phyloP scores from a whole-genome alignment of 768 basidiomycete genomes.

The Porpolomopsis calyptriformis region DNA sequence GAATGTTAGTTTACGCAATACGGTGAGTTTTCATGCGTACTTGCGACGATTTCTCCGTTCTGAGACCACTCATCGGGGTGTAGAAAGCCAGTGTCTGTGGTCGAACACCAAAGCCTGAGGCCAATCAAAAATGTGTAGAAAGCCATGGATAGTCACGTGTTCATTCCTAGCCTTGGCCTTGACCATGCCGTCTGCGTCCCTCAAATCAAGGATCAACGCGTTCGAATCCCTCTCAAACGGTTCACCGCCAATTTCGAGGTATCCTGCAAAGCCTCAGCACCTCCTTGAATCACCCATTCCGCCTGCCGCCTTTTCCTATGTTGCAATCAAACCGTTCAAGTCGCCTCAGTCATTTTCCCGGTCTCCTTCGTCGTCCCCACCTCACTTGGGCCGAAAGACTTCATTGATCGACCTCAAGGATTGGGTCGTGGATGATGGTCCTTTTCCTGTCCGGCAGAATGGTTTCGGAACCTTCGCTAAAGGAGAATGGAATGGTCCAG shows the following conservation, averaged over 20 bases:
- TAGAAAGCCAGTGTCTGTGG: background rate
- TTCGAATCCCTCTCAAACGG: conserved; percentile 44
- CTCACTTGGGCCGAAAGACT: conserved; percentile 39
- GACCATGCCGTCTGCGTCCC: conserved; percentile 32
- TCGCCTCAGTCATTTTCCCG: conserved; percentile 14
- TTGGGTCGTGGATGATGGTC: conserved; percentile 61
- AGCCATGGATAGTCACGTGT: background rate
- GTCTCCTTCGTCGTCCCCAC: conserved; percentile 43
- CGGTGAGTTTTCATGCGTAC: background rate
- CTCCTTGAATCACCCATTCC: conserved; percentile 43
- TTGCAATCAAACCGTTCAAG: conserved; percentile 31
- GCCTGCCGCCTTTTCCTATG: conserved; percentile 31
- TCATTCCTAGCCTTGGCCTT: conserved; percentile 4
- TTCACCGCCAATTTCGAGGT: conserved; percentile 14
- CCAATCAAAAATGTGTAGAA: background rate
- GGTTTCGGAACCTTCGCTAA: conserved; percentile 12
- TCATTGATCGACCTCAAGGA: conserved; percentile 65
- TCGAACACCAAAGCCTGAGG: background rate
- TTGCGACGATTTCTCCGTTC: background rate
- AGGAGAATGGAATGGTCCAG: conserved; percentile 7
- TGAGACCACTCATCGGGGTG: background rate
- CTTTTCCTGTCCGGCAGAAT: conserved; percentile 17
- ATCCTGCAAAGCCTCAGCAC: conserved; percentile 14
- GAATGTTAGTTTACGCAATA: background rate
- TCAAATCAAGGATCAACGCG: conserved; percentile 52